Conservation (phyloP, 352 stramenopile species). For the Globisporangium canariense region DNA sequence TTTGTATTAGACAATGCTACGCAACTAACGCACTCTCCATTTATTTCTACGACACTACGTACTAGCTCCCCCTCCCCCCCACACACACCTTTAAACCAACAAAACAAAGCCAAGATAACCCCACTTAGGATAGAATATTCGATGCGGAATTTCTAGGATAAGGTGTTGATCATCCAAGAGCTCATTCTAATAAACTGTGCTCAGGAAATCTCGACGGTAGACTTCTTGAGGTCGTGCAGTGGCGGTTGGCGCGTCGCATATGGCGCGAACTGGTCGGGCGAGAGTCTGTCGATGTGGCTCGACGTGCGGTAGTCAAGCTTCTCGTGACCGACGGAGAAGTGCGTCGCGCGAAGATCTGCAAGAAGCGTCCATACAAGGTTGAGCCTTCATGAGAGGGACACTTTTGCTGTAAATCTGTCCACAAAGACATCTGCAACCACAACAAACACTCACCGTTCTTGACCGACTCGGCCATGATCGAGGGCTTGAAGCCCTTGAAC, state of each 20-base stretch:
- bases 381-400: slow-evolving; percentile 8
- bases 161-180: slow-evolving; percentile 4
- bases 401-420: not conserved
- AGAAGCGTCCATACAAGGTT: not conserved
- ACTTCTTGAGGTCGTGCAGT: slow-evolving; percentile 66
- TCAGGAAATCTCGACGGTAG: slow-evolving; percentile 61
- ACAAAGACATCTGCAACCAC: not conserved
- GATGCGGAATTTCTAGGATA: not conserved
- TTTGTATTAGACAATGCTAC: not conserved
- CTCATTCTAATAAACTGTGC: not conserved
- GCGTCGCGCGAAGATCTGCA: slow-evolving; percentile 71
- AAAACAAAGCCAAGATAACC: not conserved
- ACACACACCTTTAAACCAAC: not conserved
- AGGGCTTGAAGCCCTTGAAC: slow-evolving; percentile 63
- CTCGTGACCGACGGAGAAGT: slow-evolving; percentile 67
- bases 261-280: slow-evolving; percentile 51
- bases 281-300: slow-evolving; percentile 57
- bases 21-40: slow-evolving; percentile 13
- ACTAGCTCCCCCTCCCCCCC: not conserved
- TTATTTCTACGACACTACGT: not conserved
- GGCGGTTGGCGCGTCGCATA: slow-evolving; percentile 42
- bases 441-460: slow-evolving; percentile 55
- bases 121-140: not conserved
- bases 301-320: slow-evolving; percentile 66
- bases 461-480: slow-evolving; percentile 67